Evolutionary conservation across 2,329 filamentous ascomycete species (phyloP), one percentile per base, ranked within the genome.

Genomic region (Aspergillus aculeatinus): DNA sequence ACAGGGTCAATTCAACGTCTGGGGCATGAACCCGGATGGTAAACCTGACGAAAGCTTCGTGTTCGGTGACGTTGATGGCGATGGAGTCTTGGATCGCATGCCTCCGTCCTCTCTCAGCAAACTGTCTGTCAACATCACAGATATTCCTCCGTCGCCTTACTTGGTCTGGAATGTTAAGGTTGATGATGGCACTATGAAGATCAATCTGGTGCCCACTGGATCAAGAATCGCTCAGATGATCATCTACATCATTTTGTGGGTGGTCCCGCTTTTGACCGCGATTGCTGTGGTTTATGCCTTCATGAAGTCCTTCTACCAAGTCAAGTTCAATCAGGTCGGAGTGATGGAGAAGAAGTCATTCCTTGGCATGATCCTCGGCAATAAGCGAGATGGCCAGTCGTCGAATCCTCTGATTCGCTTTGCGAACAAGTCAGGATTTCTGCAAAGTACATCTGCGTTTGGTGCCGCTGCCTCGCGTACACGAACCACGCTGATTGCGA

Each of bases 21-120:
- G 87, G 87, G 87, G 87, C 55, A 85, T 88, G 70, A 86, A 88
- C 66, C 81, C 82, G 0, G 82, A 88, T 70, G 85, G 85, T 21
- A 75, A 83, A 65, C 86, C 87, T 0, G 87, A 89, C 70, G 79
- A 85, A 61, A 82, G 81, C 7, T 81, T 79, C 58, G 81, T 87
- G 2, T 83, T 81, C 62, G 87, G 87, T 23, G 87, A 89, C 68
- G 80, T 87, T 14, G 84, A 89, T 66, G 77, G 77, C 27, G 86
- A 89, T 68, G 79, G 78, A 2, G 77, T 89, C 5, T 74, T 88
- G 21, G 87, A 89, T 69, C 84, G 85, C 44, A 78, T 89, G 35
- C 83, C 85, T 1, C 86, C 86, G 5, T 84, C 81, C 11, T 85
- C 83, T 23, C 75, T 88, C 19, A 79, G 81, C 31, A 72, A 78